Evolutionary conservation across 441 rosid genomes (phyloP).

Genomic region (Pelargonium myrrhifolium): DNA sequence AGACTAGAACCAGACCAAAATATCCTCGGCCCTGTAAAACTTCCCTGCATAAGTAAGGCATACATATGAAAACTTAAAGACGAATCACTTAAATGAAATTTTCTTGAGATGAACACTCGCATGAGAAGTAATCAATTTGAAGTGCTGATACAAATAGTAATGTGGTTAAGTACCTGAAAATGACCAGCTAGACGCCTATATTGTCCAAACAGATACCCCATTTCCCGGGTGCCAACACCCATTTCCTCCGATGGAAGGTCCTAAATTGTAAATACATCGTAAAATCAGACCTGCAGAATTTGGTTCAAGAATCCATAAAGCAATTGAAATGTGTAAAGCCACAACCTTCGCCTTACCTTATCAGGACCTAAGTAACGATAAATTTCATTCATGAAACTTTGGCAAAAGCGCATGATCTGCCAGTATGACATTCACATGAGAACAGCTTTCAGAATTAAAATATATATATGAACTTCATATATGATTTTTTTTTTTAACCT

Average conservation of each 20-base stretch:
- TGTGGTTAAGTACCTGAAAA: constrained; percentile 62
- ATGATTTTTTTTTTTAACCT: constrained; percentile 45
- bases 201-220: constrained; percentile 98
- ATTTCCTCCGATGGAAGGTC: constrained; percentile 98
- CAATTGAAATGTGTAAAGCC: constrained; percentile 9
- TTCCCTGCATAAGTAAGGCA: constrained; percentile 89
- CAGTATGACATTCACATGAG: constrained; percentile 26
- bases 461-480: constrained; percentile 16
- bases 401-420: constrained; percentile 98
- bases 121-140: constrained; percentile 1
- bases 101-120: constrained; percentile 14
- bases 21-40: constrained; percentile 95
- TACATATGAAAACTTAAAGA: constrained; percentile 38
- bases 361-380: constrained; percentile 88
- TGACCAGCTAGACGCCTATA: constrained; percentile 93
- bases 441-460: constrained; percentile 24
- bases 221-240: constrained; percentile 96
- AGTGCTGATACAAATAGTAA: no score
- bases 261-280: constrained; percentile 30
- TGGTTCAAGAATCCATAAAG: constrained; percentile 1
- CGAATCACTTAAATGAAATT: constrained; percentile 23
- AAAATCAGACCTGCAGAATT: constrained; percentile 16
- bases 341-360: constrained; percentile 44
- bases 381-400: constrained; percentile 96
- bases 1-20: constrained; percentile 99